Conservation (phyloP, 2,329 filamentous ascomycete genomes). For the Polychaeton citri region DNA sequence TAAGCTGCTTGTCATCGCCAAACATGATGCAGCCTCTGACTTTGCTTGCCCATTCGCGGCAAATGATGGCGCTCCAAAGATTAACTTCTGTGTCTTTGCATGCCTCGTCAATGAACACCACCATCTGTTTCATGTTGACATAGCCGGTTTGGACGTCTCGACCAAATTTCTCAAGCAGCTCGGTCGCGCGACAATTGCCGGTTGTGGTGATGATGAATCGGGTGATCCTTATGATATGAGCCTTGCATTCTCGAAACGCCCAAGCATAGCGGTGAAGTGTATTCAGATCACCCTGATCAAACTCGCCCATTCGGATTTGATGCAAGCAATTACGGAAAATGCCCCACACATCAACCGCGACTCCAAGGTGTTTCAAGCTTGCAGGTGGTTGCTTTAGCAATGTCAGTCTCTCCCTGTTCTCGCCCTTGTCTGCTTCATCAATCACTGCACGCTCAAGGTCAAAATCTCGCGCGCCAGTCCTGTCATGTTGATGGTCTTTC, state of each 20-base stretch:
- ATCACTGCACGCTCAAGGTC: constrained; percentile 6
- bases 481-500: constrained; percentile 3
- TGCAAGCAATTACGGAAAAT: constrained; percentile 5
- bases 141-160: constrained; percentile 3
- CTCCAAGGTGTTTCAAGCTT: neutral
- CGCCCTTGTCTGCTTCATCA: constrained; percentile 2
- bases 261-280: constrained; percentile 5
- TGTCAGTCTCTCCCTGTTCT: neutral
- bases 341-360: constrained; percentile 5
- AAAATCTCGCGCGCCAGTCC: constrained; percentile 2
- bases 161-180: constrained; percentile 8
- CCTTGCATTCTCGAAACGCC: constrained; percentile 6
- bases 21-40: constrained; percentile 8
- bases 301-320: constrained; percentile 4
- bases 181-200: constrained; percentile 3
- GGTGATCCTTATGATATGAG: constrained; percentile 4
- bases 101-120: constrained; percentile 9
- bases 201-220: constrained; percentile 8
- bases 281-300: constrained; percentile 5
- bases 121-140: constrained; percentile 4
- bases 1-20: constrained; percentile 9
- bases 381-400: neutral
- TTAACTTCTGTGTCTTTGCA: constrained; percentile 8
- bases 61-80: constrained; percentile 7
- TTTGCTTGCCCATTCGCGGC: neutral